Evolutionary conservation across 208 protist species (phyloP).

Genomic region (Borovskyia barvae): DNA sequence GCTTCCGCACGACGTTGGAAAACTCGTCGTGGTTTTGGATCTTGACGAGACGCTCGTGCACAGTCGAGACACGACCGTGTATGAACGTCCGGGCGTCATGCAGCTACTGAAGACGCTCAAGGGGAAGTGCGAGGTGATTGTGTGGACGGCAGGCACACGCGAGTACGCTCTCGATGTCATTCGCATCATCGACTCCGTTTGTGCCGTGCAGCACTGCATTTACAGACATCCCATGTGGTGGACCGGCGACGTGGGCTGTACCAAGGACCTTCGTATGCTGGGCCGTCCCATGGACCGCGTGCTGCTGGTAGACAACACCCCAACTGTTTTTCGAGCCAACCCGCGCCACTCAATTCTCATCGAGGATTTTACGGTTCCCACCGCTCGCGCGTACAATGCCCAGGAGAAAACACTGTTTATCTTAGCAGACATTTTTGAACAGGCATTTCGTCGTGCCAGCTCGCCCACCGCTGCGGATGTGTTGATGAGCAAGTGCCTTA

Average conservation of each 20-base stretch:
- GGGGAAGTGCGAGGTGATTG: constrained; percentile 68
- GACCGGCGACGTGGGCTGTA: constrained; percentile 59
- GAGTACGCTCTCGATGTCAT: constrained; percentile 73
- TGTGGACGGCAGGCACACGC: constrained; percentile 85
- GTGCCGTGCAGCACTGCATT: constrained; percentile 61
- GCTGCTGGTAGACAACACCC: constrained; percentile 84
- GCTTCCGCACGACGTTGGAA: constrained; percentile 42
- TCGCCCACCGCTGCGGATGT: constrained; percentile 22
- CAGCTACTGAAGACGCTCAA: constrained; percentile 64
- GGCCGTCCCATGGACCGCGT: constrained; percentile 76
- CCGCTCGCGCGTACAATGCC: constrained; percentile 12
- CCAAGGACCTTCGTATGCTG: constrained; percentile 81
- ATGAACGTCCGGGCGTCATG: constrained; percentile 53
- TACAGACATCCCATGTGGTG: constrained; percentile 76
- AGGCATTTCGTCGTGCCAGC: constrained; percentile 24
- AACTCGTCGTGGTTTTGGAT: constrained; percentile 84
- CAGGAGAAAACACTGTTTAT: constrained; percentile 32
- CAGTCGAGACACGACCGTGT: constrained; percentile 59
- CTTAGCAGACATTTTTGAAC: constrained; percentile 41
- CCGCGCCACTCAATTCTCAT: constrained; percentile 70
- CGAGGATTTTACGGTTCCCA: constrained; percentile 57
- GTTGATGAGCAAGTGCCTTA: constrained; percentile 32
- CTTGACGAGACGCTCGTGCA: constrained; percentile 88
- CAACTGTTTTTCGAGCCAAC: constrained; percentile 77
- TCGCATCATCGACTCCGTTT: constrained; percentile 58